phyloP scores from a whole-genome alignment of 345 rosid genomes.

The Luvunga scandens region DNA sequence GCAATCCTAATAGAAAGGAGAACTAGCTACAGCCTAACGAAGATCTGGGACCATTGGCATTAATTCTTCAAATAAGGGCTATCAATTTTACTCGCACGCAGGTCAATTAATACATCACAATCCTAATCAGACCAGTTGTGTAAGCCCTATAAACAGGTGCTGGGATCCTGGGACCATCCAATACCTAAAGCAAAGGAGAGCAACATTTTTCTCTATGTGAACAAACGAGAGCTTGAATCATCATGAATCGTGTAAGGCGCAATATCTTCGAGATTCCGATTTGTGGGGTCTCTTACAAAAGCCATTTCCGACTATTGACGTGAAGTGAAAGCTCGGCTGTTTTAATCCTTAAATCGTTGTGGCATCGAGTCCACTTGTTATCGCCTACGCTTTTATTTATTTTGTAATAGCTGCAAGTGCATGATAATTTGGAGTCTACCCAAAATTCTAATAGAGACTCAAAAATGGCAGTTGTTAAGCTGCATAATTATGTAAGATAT shows the following conservation, averaged over 20 bases:
- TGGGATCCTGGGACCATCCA: conserved; percentile 23
- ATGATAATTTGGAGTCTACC: too few relatives aligned
- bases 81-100: not conserved
- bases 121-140: not conserved
- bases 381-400: too few relatives aligned
- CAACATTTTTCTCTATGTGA: conserved; percentile 11
- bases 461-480: too few relatives aligned
- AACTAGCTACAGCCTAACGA: not conserved
- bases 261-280: conserved; percentile 43
- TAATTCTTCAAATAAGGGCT: not conserved
- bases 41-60: not conserved
- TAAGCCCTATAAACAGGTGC: not conserved
- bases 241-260: conserved; percentile 5
- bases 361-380: conserved; percentile 8
- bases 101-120: not conserved
- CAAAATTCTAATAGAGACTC: too few relatives aligned
- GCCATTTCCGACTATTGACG: not conserved
- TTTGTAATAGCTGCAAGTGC: too few relatives aligned
- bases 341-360: not conserved
- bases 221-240: conserved; percentile 22
- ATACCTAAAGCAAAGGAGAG: conserved; percentile 1
- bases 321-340: not conserved
- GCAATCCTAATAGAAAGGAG: not conserved
- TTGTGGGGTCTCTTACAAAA: conserved; percentile 24
- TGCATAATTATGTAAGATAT: too few relatives aligned